phyloP scores from a whole-genome alignment of 2,329 filamentous ascomycete genomes.

The Arthrobotrys musiformis region DNA sequence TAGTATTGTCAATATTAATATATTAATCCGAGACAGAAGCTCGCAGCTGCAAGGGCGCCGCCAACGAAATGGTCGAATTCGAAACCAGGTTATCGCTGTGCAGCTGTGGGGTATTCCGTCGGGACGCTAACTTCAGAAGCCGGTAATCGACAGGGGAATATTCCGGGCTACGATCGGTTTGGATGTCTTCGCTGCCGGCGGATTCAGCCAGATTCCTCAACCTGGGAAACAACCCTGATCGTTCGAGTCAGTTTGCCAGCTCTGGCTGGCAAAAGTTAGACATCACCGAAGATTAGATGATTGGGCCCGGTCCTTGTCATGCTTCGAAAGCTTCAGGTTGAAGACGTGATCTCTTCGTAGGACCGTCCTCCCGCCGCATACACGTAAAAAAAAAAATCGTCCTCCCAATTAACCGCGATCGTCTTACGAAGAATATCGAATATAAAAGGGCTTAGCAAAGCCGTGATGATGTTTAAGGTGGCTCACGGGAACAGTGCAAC shows the following conservation, averaged over 20 bases:
- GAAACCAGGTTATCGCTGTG: not conserved
- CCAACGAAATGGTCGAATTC: not conserved
- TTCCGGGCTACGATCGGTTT: not conserved
- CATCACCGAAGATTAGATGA: not conserved
- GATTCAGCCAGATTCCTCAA: conserved; percentile 9
- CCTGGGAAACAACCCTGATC: conserved; percentile 1
- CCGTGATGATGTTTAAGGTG: not conserved
- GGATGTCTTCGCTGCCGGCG: not conserved
- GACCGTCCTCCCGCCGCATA: conserved; percentile 11
- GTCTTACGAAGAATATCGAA: no score
- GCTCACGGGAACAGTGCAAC: not conserved
- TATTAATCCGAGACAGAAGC: not conserved
- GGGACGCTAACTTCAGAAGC: not conserved
- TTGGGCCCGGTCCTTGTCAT: not conserved
- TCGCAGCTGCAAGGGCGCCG: not conserved
- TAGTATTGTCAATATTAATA: no score
- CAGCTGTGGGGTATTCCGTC: not conserved
- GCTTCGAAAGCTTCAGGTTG: not conserved
- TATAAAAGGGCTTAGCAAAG: not conserved
- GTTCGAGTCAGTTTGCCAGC: not conserved
- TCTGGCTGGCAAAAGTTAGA: not conserved
- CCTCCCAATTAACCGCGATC: no score
- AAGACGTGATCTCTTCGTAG: not conserved
- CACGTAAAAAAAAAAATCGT: not conserved
- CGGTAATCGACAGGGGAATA: not conserved